Evolutionary conservation across 2,329 filamentous ascomycete species (phyloP).

Genomic region (Ambrosiella beaveri): DNA sequence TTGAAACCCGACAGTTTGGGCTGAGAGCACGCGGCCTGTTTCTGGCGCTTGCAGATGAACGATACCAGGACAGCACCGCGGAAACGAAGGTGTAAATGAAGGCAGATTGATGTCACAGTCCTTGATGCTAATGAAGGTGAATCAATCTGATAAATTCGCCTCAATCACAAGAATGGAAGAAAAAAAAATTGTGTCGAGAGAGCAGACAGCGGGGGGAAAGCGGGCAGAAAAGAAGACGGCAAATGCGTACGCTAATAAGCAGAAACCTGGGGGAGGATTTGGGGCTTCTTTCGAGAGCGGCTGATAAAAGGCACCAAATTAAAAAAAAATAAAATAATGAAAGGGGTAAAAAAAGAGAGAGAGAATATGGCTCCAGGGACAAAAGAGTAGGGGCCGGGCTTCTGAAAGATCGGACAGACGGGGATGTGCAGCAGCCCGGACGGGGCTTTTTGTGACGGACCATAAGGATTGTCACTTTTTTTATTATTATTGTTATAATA

Average conservation of each 20-base stretch:
- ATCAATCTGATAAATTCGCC: not conserved
- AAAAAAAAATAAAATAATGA: slow-evolving; percentile 2
- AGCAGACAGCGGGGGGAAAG: not conserved
- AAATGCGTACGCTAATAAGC: slow-evolving; percentile 2
- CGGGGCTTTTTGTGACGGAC: not conserved
- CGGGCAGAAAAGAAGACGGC: not conserved
- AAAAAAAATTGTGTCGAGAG: not conserved
- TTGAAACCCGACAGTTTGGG: not conserved
- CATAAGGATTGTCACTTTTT: not conserved
- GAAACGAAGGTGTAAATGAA: not conserved
- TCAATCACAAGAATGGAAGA: not conserved
- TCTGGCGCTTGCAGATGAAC: not conserved
- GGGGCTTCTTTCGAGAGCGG: not conserved
- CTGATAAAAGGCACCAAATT: not conserved
- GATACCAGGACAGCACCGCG: not conserved
- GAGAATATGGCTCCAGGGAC: not conserved
- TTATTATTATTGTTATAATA: not conserved
- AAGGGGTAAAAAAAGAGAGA: not conserved
- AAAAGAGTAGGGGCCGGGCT: not conserved
- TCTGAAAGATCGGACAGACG: not conserved
- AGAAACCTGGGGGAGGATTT: not conserved
- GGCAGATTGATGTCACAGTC: not conserved
- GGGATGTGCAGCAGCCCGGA: not conserved
- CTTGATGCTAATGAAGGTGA: not conserved
- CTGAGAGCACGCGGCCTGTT: not conserved